phyloP scores from a whole-genome alignment of 2,329 filamentous ascomycete genomes.

The Cladophialophora carrionii region DNA sequence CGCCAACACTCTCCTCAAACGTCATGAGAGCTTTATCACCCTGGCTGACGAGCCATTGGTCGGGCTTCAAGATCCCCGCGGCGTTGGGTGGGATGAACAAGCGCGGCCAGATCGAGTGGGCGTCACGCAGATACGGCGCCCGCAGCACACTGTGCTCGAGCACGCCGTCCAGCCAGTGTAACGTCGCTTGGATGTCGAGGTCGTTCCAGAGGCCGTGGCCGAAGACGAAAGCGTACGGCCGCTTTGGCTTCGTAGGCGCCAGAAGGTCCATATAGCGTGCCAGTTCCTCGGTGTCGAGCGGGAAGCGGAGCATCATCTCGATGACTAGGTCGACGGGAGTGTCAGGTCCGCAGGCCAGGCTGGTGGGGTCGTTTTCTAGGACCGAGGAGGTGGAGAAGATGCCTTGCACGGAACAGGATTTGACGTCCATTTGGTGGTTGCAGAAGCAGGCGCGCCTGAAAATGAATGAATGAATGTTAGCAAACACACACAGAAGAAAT shows the following conservation, averaged over 20 bases:
- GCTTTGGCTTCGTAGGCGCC: constrained; percentile 40
- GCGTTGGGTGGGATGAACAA: constrained; percentile 54
- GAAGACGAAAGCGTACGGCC: constrained; percentile 51
- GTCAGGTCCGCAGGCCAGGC: constrained; percentile 47
- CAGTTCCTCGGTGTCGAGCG: constrained; percentile 49
- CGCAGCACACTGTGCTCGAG: constrained; percentile 88
- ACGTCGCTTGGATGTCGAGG: constrained; percentile 48
- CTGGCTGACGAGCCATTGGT: constrained; percentile 53
- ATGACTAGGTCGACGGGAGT: constrained; percentile 47
- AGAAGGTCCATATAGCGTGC: constrained; percentile 46
- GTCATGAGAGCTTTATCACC: constrained; percentile 54
- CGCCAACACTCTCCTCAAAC: constrained; percentile 50
- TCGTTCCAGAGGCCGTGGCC: constrained; percentile 56
- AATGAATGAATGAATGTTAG: constrained; percentile 3
- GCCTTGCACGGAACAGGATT: constrained; percentile 54
- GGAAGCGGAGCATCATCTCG: constrained; percentile 52
- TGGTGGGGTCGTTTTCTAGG: constrained; percentile 48
- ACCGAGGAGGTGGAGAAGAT: constrained; percentile 55
- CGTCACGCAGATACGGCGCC: constrained; percentile 30
- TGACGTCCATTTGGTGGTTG: constrained; percentile 56
- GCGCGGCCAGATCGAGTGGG: constrained; percentile 35
- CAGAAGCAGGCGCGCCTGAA: constrained; percentile 52
- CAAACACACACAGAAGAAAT: no score
- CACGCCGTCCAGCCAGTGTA: constrained; percentile 70
- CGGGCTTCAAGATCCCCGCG: constrained; percentile 52